Evolutionary conservation across 768 basidiomycete genomes (phyloP), one percentile per base, ranked within the genome.

Genomic region (Leccinum fibrillosum): DNA sequence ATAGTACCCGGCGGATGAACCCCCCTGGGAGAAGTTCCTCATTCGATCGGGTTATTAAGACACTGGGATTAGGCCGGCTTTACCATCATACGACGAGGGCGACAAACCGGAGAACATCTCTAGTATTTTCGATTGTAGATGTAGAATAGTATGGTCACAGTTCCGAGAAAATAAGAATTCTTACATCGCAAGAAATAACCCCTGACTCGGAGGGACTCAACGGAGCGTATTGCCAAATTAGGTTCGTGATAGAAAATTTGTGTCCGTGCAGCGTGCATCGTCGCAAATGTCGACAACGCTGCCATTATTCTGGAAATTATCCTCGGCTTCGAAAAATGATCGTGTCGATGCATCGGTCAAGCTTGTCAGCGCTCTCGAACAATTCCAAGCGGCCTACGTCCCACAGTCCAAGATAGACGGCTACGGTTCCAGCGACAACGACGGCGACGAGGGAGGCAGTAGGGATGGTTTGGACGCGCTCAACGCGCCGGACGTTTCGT

Each of bases 241-340:
- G 47, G 23, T 4, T 13, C 15, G 15, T 21, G 23, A 26, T 59
- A 58, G 52, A 49, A 60, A 68, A 49, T 61, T 62, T 62, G 52
- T 35, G n/a, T 35, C 53, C 54, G 15, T 37, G 35, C 15, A 37
- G 6, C 13, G 34, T 35, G 13, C 0, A 37, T 1, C 19, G 1
- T 23, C 25, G 53, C 15, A 49, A n/a, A 91, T 93, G 85, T 84
- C 89, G 37, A 94, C 93, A 52, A 95, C 93, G 34, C 84, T 98
- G 55, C 90, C 92, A 13, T 81, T 97, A 34, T 98, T 94, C 81
- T 97, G 94, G 94, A 80, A 94, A 72, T 79, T 98, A 54, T 95
- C 94, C 15, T 92, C 90, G 2, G 77, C 84, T 2, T 84, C 83
- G 19, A 92, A 86, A 75, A 85, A 87, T 56, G 87, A 92, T 59